Evolutionary conservation across 768 basidiomycete genomes (phyloP).

Genomic region (Naganishia onofrii): DNA sequence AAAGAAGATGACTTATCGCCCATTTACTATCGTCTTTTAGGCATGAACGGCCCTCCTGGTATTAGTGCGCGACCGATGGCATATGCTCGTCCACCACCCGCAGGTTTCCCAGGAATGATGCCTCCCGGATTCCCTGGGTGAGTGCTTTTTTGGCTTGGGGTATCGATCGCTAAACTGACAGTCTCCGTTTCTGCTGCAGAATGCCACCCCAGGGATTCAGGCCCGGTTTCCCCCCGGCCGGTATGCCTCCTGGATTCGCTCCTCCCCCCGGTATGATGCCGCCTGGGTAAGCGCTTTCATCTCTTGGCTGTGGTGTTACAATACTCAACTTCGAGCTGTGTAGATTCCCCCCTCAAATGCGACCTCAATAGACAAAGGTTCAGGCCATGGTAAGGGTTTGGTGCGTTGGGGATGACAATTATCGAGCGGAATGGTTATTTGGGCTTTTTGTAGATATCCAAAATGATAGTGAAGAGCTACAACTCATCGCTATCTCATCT

Average conservation of each 20-base stretch:
- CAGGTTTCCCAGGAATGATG: conserved; percentile 58
- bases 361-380: conserved; percentile 13
- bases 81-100: conserved; percentile 52
- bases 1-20: conserved; percentile 9
- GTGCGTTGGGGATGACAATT: too few relatives aligned
- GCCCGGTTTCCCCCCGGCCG: conserved; percentile 51
- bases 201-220: conserved; percentile 50
- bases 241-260: conserved; percentile 48
- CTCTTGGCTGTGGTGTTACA: too few relatives aligned
- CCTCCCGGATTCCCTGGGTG: conserved; percentile 60
- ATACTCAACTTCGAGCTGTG: not conserved
- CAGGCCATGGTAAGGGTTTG: not conserved
- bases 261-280: conserved; percentile 52
- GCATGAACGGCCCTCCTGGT: conserved; percentile 33
- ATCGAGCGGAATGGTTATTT: not conserved
- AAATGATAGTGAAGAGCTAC: conserved; percentile 9
- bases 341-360: conserved; percentile 22
- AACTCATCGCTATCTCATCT: not conserved
- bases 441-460: not conserved
- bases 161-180: not conserved
- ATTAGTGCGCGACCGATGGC: conserved; percentile 54
- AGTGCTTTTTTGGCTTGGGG: not conserved
- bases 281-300: conserved; percentile 44
- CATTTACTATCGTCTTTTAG: not conserved
- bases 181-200: not conserved